Percentiles rank a stretch among this genome's conserved stretches.
Evolutionary conservation across 208 protist species (phyloP).

Genomic region (Crithidia thermophila): DNA sequence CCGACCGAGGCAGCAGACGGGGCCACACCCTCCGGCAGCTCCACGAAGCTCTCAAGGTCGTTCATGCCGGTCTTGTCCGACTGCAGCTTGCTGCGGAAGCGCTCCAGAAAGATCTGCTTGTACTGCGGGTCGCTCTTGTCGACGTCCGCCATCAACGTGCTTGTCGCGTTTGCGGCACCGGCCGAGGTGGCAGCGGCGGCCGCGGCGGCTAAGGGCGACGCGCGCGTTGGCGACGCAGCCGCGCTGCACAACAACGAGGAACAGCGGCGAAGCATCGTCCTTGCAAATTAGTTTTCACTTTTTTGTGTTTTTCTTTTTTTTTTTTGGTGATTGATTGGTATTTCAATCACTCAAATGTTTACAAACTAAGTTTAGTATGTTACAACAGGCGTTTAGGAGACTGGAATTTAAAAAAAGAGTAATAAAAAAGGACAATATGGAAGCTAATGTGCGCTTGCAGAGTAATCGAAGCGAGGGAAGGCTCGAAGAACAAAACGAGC

Average conservation of each 20-base stretch:
- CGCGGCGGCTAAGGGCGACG: slow-evolving; percentile 21
- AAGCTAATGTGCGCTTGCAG: too few species aligned
- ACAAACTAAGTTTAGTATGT: too few species aligned
- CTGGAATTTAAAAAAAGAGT: too few species aligned
- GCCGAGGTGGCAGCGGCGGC: slow-evolving; percentile 13
- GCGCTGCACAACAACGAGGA: slow-evolving; percentile 22
- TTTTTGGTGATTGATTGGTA: background rate
- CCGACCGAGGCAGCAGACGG: slow-evolving; percentile 71
- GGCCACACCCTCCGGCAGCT: slow-evolving; percentile 68
- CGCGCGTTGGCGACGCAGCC: slow-evolving; percentile 5
- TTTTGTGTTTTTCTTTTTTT: background rate
- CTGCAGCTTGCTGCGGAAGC: slow-evolving; percentile 71
- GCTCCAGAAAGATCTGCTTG: slow-evolving; percentile 77
- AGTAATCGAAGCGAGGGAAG: too few species aligned
- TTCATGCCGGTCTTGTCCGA: slow-evolving; percentile 72
- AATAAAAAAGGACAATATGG: too few species aligned
- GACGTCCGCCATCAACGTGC: slow-evolving; percentile 33
- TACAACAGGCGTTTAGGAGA: too few species aligned
- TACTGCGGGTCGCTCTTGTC: slow-evolving; percentile 54
- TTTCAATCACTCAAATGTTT: too few species aligned
- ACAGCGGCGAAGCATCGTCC: slow-evolving; percentile 29
- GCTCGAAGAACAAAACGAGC: too few species aligned
- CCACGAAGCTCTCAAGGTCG: slow-evolving; percentile 79
- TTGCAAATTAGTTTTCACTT: background rate
- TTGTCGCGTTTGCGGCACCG: background rate